Evolutionary conservation across 2,329 filamentous ascomycete species (phyloP).

Genomic region (Diaporthe citrichinensis): DNA sequence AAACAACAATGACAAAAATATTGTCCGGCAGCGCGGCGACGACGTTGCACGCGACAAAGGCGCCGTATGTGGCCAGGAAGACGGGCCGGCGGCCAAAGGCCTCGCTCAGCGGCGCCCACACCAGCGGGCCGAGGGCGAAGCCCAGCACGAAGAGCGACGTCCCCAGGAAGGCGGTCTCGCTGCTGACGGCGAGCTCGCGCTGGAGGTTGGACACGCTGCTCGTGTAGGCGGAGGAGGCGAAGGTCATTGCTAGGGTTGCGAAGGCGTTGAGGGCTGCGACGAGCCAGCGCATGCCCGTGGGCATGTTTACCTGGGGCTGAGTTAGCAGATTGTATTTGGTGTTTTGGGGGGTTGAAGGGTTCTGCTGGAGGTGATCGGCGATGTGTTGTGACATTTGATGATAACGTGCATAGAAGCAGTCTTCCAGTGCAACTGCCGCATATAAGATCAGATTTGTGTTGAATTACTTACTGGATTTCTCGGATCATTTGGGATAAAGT

Average conservation of each 20-base stretch:
- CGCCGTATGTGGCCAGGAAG: constrained; percentile 37
- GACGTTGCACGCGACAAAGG: constrained; percentile 34
- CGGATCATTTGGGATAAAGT: constrained; percentile 38
- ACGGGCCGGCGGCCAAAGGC: constrained; percentile 61
- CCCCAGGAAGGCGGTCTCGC: constrained; percentile 62
- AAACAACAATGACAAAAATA: constrained; percentile 36
- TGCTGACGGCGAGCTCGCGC: constrained; percentile 54
- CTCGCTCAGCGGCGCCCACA: constrained; percentile 74
- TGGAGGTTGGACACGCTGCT: constrained; percentile 57
- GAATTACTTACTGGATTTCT: background rate
- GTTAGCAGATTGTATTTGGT: background rate
- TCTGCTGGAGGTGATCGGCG: background rate
- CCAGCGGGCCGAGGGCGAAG: constrained; percentile 67
- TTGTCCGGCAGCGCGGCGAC: constrained; percentile 34
- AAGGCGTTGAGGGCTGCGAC: constrained; percentile 39
- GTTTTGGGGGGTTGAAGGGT: background rate
- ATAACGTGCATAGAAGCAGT: too few species aligned
- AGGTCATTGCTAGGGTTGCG: constrained; percentile 54
- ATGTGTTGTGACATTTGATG: background rate
- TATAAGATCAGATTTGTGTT: rapidly evolving
- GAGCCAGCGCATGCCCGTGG: constrained; percentile 57
- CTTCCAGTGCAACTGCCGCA: too few species aligned
- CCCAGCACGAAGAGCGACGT: constrained; percentile 70
- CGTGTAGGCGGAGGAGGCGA: constrained; percentile 66
- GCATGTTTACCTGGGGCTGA: constrained; percentile 28